These are phyloP conservation scores for Fusarium mundagurra DNA, from an alignment of 2,329 filamentous ascomycete species.

Conservation along the genomic window DNA sequence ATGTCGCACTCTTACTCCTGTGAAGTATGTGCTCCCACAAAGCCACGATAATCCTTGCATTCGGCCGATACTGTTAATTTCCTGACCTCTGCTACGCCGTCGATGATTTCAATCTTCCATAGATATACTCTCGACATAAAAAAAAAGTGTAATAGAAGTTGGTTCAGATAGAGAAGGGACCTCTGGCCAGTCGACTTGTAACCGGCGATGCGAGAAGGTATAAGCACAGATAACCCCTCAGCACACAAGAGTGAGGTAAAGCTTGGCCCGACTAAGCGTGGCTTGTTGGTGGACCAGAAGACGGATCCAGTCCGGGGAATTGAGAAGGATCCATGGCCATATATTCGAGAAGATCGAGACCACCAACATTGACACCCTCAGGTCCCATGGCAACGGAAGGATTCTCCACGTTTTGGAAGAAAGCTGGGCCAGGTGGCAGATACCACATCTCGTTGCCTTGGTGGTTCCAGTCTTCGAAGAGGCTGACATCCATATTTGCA, in stretches of 20 bases:
- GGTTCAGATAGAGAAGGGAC: not conserved
- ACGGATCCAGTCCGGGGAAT: conserved; percentile 50
- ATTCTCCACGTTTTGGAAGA: conserved; percentile 72
- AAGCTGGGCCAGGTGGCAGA: conserved; percentile 69
- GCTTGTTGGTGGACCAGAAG: conserved; percentile 39
- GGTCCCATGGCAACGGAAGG: conserved; percentile 72
- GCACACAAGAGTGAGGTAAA: not conserved
- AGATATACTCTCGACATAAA: not conserved
- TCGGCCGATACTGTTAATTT: not conserved
- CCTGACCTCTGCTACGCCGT: not conserved
- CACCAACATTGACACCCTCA: conserved; percentile 73
- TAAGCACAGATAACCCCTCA: not conserved
- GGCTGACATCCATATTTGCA: conserved; percentile 50
- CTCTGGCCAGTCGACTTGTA: not conserved
- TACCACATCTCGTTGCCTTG: conserved; percentile 73
- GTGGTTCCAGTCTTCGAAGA: conserved; percentile 66
- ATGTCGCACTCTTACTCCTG: not conserved
- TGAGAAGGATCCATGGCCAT: conserved; percentile 68
- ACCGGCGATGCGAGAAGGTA: not conserved
- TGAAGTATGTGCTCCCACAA: not conserved
- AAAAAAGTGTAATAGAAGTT: not conserved
- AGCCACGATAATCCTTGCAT: not conserved
- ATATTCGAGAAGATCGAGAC: conserved; percentile 73
- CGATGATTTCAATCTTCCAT: not conserved
- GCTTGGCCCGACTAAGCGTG: not conserved